Evolutionary conservation across 495 filamentous ascomycete genomes (phyloP).

Genomic region (Aspergillus diversus): DNA sequence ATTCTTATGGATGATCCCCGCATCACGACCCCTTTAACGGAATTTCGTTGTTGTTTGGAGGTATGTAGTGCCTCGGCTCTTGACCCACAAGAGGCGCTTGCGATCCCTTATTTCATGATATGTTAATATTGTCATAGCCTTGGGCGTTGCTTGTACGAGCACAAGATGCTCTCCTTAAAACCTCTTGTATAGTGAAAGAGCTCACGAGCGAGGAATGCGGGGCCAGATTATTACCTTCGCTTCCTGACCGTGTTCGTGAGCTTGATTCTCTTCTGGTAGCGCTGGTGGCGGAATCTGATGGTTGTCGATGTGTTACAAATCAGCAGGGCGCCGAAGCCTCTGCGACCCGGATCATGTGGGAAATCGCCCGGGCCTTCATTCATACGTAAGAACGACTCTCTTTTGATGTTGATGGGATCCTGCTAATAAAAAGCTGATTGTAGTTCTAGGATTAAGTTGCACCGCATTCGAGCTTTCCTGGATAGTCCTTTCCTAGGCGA

Average conservation of each 20-base stretch:
- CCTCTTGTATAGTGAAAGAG: slow-evolving; percentile 1
- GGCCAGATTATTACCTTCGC: not conserved
- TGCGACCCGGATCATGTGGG: slow-evolving; percentile 12
- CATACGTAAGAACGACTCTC: not conserved
- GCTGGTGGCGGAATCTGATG: not conserved
- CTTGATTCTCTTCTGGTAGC: slow-evolving; percentile 6
- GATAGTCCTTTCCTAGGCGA: slow-evolving; percentile 6
- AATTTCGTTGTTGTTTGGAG: slow-evolving; percentile 25
- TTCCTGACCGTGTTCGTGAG: not conserved
- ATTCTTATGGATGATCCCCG: slow-evolving; percentile 46
- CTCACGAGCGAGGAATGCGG: slow-evolving; percentile 1
- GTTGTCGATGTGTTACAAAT: not conserved
- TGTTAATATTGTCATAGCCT: slow-evolving; percentile 1
- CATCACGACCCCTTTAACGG: slow-evolving; percentile 47
- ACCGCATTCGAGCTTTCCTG: slow-evolving; percentile 9
- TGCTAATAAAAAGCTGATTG: no score
- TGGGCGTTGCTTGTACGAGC: slow-evolving; percentile 17
- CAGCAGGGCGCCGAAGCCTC: slow-evolving; percentile 12
- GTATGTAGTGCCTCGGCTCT: not conserved
- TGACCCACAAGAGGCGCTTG: no score
- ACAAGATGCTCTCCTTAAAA: slow-evolving; percentile 13
- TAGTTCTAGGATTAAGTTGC: slow-evolving; percentile 8
- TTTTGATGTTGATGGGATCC: no score
- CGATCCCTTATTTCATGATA: not conserved
- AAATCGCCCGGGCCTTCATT: slow-evolving; percentile 5